Evolutionary conservation across 768 basidiomycete genomes (phyloP).

Genomic region (Hydnomerulius pinastri): DNA sequence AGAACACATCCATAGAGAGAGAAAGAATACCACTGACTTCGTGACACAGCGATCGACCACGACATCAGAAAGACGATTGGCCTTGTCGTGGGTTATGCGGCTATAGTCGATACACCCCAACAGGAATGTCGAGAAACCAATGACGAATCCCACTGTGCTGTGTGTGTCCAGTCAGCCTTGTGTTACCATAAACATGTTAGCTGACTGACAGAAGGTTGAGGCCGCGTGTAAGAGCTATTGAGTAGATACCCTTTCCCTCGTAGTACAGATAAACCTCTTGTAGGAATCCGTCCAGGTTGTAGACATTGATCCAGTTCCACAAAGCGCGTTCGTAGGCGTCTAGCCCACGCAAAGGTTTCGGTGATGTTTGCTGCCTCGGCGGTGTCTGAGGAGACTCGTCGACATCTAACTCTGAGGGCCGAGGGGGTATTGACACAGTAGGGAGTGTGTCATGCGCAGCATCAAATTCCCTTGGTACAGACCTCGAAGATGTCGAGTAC

Average conservation of each 20-base stretch:
- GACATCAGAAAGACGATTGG: slow-evolving; percentile 74
- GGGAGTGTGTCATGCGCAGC: slow-evolving; percentile 37
- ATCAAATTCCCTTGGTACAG: slow-evolving; percentile 39
- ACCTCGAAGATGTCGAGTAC: slow-evolving; percentile 48
- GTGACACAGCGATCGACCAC: slow-evolving; percentile 84
- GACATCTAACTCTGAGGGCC: slow-evolving; percentile 62
- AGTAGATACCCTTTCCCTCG: slow-evolving; percentile 94
- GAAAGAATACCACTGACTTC: slow-evolving; percentile 50
- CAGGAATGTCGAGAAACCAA: slow-evolving; percentile 96
- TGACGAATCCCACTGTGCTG: slow-evolving; percentile 97
- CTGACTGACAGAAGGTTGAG: slow-evolving; percentile 90
- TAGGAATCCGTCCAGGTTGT: slow-evolving; percentile 93
- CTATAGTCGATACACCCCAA: slow-evolving; percentile 94
- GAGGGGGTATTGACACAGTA: slow-evolving; percentile 55
- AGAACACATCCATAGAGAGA: background rate
- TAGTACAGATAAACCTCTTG: slow-evolving; percentile 97
- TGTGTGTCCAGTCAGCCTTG: slow-evolving; percentile 26
- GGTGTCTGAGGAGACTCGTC: slow-evolving; percentile 32
- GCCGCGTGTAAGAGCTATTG: slow-evolving; percentile 86
- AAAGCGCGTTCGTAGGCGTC: slow-evolving; percentile 88
- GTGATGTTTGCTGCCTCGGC: slow-evolving; percentile 22
- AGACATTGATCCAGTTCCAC: slow-evolving; percentile 99
- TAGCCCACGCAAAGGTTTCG: slow-evolving; percentile 64
- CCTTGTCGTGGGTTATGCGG: slow-evolving; percentile 65
- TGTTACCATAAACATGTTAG: slow-evolving; percentile 15